Conservation (phyloP, 1,284 basidiomycete species). For the Tilletia caries region DNA sequence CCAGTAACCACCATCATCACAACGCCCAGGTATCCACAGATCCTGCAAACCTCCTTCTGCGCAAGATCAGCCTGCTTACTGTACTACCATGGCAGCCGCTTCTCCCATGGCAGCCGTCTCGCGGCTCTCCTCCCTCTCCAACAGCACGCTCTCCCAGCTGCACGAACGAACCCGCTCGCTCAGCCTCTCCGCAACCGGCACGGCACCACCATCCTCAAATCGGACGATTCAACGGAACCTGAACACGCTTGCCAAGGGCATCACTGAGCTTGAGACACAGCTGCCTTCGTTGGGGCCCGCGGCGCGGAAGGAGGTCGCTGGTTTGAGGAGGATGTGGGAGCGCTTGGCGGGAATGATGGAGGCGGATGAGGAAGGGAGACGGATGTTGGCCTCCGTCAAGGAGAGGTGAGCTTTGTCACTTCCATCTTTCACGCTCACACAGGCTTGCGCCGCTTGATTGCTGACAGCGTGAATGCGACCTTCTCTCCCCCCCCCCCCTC, state of each 20-base stretch:
- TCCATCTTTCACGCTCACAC: not conserved
- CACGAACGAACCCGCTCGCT: conserved; percentile 11
- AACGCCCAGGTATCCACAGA: too few relatives aligned
- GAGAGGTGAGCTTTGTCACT: conserved; percentile 1
- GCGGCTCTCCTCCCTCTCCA: conserved; percentile 9
- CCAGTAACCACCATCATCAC: too few relatives aligned
- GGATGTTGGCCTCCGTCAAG: not conserved
- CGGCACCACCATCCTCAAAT: conserved; percentile 5
- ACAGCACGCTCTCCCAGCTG: conserved; percentile 9
- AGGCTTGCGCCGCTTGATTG: not conserved
- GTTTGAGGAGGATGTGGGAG: not conserved
- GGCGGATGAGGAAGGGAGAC: conserved; percentile 12
- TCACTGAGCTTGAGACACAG: conserved; percentile 7
- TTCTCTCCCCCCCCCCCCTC: not conserved
- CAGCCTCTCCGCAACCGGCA: not conserved
- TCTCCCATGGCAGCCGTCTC: conserved; percentile 12
- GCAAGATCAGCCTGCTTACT: too few relatives aligned
- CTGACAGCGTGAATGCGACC: too few relatives aligned
- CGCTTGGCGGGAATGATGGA: conserved; percentile 2
- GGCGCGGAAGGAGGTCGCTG: conserved; percentile 14
- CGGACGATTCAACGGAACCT: conserved; percentile 7
- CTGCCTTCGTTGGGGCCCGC: conserved; percentile 3
- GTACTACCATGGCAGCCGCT: not conserved
- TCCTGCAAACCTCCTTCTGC: too few relatives aligned
- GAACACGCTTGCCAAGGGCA: conserved; percentile 3